phyloP scores from a whole-genome alignment of 306 rosid species.

The Cicer arietinum region DNA sequence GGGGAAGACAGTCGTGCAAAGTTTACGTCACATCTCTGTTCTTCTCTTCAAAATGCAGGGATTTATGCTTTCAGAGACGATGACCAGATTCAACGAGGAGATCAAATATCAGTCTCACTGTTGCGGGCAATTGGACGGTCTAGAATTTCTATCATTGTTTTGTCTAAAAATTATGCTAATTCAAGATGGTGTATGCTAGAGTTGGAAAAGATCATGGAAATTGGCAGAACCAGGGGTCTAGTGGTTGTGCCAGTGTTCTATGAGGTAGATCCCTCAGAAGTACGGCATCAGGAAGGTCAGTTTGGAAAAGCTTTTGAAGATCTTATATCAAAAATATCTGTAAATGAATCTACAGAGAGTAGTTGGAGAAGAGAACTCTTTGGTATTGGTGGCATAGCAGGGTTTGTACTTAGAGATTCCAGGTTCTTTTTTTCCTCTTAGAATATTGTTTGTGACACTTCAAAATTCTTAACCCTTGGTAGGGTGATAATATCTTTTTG shows the following conservation, averaged over 20 bases:
- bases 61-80: constrained; percentile 3
- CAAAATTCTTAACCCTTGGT: neutral
- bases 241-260: constrained; percentile 20
- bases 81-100: constrained; percentile 11
- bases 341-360: neutral
- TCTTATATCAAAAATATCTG: neutral
- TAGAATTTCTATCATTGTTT: constrained; percentile 26
- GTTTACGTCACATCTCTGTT: neutral
- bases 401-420: neutral
- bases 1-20: constrained; percentile 18
- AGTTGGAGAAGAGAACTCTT: neutral
- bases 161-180: constrained; percentile 32
- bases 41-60: constrained; percentile 1
- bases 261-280: constrained; percentile 20
- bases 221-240: neutral
- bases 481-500: neutral
- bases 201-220: constrained; percentile 19
- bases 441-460: neutral
- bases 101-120: neutral
- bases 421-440: neutral
- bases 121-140: neutral
- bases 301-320: constrained; percentile 17
- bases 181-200: constrained; percentile 43
- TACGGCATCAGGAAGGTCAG: neutral
- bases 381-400: constrained; percentile 8